Base-by-base conservation (phyloP, 768 basidiomycete species). In the Lactifluus rugatus region DNA sequence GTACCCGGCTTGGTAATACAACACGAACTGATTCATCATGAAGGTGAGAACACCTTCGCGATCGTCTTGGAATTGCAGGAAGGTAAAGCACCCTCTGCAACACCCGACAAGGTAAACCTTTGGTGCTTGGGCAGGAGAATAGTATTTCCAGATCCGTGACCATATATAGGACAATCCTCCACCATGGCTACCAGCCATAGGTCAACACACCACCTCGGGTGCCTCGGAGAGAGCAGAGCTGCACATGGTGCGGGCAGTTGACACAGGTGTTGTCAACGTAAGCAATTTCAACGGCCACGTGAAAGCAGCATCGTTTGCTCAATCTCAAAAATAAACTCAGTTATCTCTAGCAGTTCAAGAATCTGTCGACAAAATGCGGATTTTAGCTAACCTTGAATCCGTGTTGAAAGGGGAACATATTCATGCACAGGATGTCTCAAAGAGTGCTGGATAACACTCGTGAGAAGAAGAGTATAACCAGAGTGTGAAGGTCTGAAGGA, bases 231-330 rank as follows among this genome's bases (percentile, higher is more conserved):
- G 80, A 39, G 80, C 85, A 26, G 84, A 90, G 68, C 71, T 89
- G 17, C 83, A 87, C 64, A 77, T 90, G 73, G 71, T 93, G 53
- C 78, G 89, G 23, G 85, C 85, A 13, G 87, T 92, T 7, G 87
- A 90, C 64, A 92, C 89, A 1, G 89, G 89, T 3, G 80, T 93
- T 45, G 80, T 93, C 52, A 89, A 85, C 67, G 90, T 84, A 67
- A 65, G 81, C 10, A 36, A 25, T 53, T 44, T 37, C 39, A 25
- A 34, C 47, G 46, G 17, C 36, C 37, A 7, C 25, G 23, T 19
- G 8, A 26, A 42, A 6, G 19, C 34, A 2, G 13, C 14, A 25
- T 39, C 46, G 39, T 48, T 34, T 10, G 32, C 28, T 56, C 17
- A 48, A 44, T 19, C 48, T 14, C 5, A 42, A 13, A 25, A 41